A percentile compares a stretch with the other conserved stretches of the same genome.
phyloP scores from a whole-genome alignment of 2,329 filamentous ascomycete genomes.

The Apiospora marii region DNA sequence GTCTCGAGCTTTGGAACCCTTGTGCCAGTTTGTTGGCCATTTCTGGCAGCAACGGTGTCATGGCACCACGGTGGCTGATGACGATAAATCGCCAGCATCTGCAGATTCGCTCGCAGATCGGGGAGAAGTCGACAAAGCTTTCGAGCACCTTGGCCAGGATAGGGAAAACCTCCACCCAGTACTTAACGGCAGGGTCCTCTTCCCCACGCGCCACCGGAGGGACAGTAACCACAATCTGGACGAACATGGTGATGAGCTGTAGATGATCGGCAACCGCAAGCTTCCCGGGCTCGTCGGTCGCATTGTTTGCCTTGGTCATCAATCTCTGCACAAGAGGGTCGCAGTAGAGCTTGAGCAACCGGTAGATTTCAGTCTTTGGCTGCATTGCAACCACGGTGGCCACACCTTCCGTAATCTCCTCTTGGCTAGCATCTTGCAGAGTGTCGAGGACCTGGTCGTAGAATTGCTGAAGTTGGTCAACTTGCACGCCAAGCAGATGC shows the following conservation, averaged over 20 bases:
- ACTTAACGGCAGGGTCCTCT: constrained; percentile 91
- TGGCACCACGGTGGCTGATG: constrained; percentile 90
- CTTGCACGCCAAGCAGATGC: constrained; percentile 82
- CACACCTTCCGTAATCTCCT: constrained; percentile 96
- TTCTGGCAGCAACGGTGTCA: constrained; percentile 81
- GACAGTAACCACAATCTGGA: constrained; percentile 72
- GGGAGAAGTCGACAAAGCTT: constrained; percentile 84
- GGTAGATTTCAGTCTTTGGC: constrained; percentile 80
- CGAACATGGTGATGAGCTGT: constrained; percentile 89
- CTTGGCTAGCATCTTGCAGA: constrained; percentile 85
- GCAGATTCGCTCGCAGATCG: constrained; percentile 92
- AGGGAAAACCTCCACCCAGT: constrained; percentile 93
- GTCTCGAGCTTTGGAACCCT: constrained; percentile 84
- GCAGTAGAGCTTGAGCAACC: constrained; percentile 88
- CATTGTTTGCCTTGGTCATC: constrained; percentile 86
- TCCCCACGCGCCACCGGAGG: constrained; percentile 76
- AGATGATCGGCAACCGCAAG: constrained; percentile 90
- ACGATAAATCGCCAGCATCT: constrained; percentile 97
- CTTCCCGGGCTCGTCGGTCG: constrained; percentile 83
- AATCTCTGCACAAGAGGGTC: constrained; percentile 87
- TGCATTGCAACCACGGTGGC: constrained; percentile 91
- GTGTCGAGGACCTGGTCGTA: constrained; percentile 90
- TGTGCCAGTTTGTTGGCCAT: constrained; percentile 88
- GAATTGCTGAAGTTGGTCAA: constrained; percentile 87
- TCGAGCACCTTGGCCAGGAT: constrained; percentile 86